Base-by-base conservation (phyloP, 1,139 yeast species). In the Hansenula sp. region DNA sequence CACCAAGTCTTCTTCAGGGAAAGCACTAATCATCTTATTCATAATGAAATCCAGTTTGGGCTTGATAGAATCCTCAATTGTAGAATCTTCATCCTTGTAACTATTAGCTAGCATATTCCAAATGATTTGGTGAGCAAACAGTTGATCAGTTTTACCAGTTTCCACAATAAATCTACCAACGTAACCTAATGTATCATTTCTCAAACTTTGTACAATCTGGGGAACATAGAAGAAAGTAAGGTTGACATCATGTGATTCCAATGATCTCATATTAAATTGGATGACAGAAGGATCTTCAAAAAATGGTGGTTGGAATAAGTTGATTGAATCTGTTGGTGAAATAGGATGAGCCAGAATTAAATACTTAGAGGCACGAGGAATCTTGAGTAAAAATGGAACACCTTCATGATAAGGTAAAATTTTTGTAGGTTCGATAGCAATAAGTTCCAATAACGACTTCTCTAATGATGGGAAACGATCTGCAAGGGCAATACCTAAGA, bases 41-140 rank as follows among this genome's bases (percentile, higher is more conserved):
- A 84, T 79, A 31, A 91, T 89, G 41, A 74, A 72, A 61, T 91
- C 97, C 52, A 93, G 73, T 2, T 77, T 76, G 1, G 98, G 97
- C 61, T 93, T 91, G 53, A 93, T 71, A 0, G 78, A 71, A 65
- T 93, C 97, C 5, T 96, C 96, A 5, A 76, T 74, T 0, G 77
- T 71, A 1, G 86, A 83, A 25, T 89, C 96, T 58, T 93, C 98
- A 61, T 89, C 99, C 56, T 84, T 85, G 64, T 77, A 93, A 51
- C 93, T 79, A 62, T 94, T 94, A 1, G 99, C 99, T 57, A 86
- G 69, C 85, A 94, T 89, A 59, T 94, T 94, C 99, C 99, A 94
- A 49, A 94, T 89, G 52, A 94, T 91, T 66, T 94, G 99, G 65
- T 94, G 99, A 0, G 98, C 91, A 71, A 94, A 94, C 50, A 91